These are phyloP conservation scores for Herpotrichia juniperi DNA, from an alignment of 2,329 filamentous ascomycete genomes.

Conservation along the genomic window DNA sequence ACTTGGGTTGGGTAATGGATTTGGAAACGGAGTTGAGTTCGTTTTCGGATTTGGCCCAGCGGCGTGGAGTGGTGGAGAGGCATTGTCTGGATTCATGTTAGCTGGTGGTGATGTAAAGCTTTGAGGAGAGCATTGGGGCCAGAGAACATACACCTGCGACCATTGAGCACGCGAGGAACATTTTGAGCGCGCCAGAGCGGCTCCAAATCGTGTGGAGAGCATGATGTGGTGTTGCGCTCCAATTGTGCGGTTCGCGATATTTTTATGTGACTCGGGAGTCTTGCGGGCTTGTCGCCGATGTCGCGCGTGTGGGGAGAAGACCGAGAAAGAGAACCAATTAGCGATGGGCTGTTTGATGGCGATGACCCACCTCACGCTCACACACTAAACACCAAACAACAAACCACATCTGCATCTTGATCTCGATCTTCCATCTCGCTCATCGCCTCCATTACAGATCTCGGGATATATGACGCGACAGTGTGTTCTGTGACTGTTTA, in stretches of 20 bases:
- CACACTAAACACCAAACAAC: too few relatives aligned
- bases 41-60: conserved; percentile 38
- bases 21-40: conserved; percentile 78
- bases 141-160: conserved; percentile 35
- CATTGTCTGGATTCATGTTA: conserved; percentile 36
- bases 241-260: conserved; percentile 9
- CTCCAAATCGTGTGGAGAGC: conserved; percentile 44
- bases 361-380: background rate
- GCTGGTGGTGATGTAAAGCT: conserved; percentile 4
- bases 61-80: conserved; percentile 40
- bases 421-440: too few relatives aligned
- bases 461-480: too few relatives aligned
- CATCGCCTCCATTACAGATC: too few relatives aligned
- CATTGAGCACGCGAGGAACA: conserved; percentile 39
- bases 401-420: background rate
- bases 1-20: conserved; percentile 93
- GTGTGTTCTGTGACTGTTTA: too few relatives aligned
- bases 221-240: conserved; percentile 32
- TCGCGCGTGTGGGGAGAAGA: conserved; percentile 16
- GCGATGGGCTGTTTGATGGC: background rate
- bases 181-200: conserved; percentile 37
- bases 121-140: background rate
- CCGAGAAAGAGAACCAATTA: conserved; percentile 8
- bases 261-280: conserved; percentile 17
- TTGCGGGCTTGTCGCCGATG: conserved; percentile 25